These are phyloP conservation scores for Fusarium falciforme DNA, from an alignment of 2,329 filamentous ascomycete genomes.

Conservation along the genomic window DNA sequence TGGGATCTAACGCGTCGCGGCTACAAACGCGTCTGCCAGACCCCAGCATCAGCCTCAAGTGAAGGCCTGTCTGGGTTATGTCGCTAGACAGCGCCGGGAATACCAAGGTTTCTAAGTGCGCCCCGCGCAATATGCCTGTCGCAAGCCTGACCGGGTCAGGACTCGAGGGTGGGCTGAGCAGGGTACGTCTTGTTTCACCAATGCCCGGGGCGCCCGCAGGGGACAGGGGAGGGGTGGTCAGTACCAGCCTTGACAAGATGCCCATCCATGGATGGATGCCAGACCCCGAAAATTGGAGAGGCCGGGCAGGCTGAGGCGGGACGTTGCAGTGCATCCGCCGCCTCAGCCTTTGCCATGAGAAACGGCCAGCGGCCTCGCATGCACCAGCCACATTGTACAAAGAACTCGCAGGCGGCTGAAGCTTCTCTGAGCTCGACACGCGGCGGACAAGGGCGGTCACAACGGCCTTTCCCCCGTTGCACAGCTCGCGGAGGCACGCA, in stretches of 20 bases:
- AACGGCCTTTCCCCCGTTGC: conserved; percentile 21
- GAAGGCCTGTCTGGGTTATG: conserved; percentile 31
- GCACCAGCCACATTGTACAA: conserved; percentile 39
- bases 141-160: conserved; percentile 59
- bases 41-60: conserved; percentile 40
- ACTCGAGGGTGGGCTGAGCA: conserved; percentile 59
- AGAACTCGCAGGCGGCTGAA: conserved; percentile 14
- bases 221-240: conserved; percentile 42
- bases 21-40: conserved; percentile 28
- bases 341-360: conserved; percentile 27
- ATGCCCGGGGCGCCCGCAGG: conserved; percentile 53
- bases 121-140: conserved; percentile 48
- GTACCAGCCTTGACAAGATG: conserved; percentile 32
- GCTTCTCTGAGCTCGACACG: conserved; percentile 5
- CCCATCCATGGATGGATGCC: conserved; percentile 15
- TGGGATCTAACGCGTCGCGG: conserved; percentile 18
- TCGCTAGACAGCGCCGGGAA: conserved; percentile 32
- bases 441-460: conserved; percentile 8
- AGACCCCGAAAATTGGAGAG: conserved; percentile 36
- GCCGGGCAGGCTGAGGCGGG: conserved; percentile 41
- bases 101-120: conserved; percentile 31
- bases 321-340: conserved; percentile 39
- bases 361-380: conserved; percentile 28
- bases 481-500: conserved; percentile 10
- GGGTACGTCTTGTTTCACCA: conserved; percentile 66